Percentiles rank a stretch among this genome's conserved stretches.
Conservation (phyloP, 1,139 yeast genomes). For the Yamadazyma diddensiae region DNA sequence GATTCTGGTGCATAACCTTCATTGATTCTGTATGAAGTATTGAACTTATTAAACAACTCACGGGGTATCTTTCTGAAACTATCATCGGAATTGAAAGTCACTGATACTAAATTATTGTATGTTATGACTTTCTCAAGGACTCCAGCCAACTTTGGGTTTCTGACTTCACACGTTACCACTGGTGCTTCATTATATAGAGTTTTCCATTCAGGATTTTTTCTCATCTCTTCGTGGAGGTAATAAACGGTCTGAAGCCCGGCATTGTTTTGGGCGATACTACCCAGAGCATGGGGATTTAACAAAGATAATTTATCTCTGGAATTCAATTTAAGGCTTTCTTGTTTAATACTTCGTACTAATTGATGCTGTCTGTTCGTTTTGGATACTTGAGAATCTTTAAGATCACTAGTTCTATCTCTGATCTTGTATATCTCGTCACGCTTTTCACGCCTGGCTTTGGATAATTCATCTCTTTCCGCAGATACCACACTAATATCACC, state of each 20-base stretch:
- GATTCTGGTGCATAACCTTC: conserved; percentile 10
- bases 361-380: conserved; percentile 21
- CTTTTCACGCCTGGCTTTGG: conserved; percentile 13
- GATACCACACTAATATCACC: conserved; percentile 1
- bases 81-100: conserved; percentile 34
- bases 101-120: conserved; percentile 50
- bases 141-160: conserved; percentile 47
- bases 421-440: conserved; percentile 4
- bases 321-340: conserved; percentile 1
- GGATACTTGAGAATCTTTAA: conserved; percentile 7
- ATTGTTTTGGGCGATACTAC: too few relatives aligned
- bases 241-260: conserved; percentile 16
- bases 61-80: conserved; percentile 31
- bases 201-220: conserved; percentile 29
- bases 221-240: conserved; percentile 28
- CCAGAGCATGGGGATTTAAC: background rate
- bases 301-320: conserved; percentile 5
- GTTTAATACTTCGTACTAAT: background rate
- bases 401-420: conserved; percentile 7
- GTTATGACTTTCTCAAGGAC: conserved; percentile 61
- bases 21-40: conserved; percentile 37
- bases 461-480: conserved; percentile 2
- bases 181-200: conserved; percentile 70
- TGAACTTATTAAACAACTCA: conserved; percentile 21
- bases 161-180: conserved; percentile 58